phyloP scores from a whole-genome alignment of 148 eudicot species.

The Rhododendron vialii region DNA sequence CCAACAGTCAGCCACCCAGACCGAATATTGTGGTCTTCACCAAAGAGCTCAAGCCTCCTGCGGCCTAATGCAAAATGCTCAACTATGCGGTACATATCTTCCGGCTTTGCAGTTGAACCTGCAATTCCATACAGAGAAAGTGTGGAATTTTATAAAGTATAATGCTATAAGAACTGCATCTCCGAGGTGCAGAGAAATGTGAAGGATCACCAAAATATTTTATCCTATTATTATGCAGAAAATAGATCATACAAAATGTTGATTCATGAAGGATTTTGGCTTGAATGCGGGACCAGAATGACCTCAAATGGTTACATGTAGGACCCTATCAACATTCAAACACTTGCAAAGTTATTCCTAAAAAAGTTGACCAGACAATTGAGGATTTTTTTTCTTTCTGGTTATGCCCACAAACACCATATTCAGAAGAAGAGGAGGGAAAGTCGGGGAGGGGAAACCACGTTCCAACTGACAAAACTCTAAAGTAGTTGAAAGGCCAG shows the following conservation, averaged over 20 bases:
- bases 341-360: background rate
- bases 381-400: background rate
- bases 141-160: background rate
- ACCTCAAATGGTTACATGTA: background rate
- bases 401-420: background rate
- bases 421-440: background rate
- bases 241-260: background rate
- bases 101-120: conserved; percentile 81
- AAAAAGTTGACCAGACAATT: background rate
- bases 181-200: background rate
- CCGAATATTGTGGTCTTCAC: conserved; percentile 89
- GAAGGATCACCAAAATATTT: background rate
- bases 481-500: background rate
- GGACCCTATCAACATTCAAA: background rate
- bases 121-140: background rate
- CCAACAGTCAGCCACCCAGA: conserved; percentile 85
- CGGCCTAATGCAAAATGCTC: conserved; percentile 98
- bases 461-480: background rate
- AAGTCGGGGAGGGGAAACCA: background rate
- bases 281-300: background rate
- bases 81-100: conserved; percentile 86
- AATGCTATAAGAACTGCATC: background rate
- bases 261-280: background rate
- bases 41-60: conserved; percentile 89
- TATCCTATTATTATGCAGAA: background rate